Evolutionary conservation across 2,329 filamentous ascomycete species (phyloP).

Genomic region (Pseudodiploospora longispora): DNA sequence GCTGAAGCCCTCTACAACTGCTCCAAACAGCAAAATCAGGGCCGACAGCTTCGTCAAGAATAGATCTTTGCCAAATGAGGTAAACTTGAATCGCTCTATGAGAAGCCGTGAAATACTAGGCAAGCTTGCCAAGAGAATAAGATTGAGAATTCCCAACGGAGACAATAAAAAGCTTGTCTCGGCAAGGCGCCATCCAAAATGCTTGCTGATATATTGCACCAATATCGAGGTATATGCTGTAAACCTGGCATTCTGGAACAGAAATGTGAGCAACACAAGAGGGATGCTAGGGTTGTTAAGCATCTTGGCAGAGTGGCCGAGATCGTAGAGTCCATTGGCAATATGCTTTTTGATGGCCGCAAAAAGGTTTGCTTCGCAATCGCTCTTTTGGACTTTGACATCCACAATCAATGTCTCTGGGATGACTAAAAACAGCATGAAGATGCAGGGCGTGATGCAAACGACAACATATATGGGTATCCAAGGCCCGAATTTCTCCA

Average conservation of each 20-base stretch:
- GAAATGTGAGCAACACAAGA: conserved; percentile 30
- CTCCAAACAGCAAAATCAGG: conserved; percentile 21
- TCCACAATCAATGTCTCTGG: conserved; percentile 29
- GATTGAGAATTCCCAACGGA: conserved; percentile 30
- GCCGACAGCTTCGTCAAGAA: conserved; percentile 27
- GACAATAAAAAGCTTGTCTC: conserved; percentile 34
- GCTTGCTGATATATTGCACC: conserved; percentile 35
- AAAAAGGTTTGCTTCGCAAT: conserved; percentile 4
- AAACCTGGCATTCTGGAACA: conserved; percentile 29
- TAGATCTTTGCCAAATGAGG: conserved; percentile 29
- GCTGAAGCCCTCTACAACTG: conserved; percentile 27
- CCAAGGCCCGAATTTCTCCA: conserved; percentile 32
- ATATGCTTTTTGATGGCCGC: conserved; percentile 20
- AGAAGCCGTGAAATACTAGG: conserved; percentile 27
- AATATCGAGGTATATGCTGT: conserved; percentile 27
- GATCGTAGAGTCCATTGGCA: conserved; percentile 21
- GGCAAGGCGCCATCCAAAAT: conserved; percentile 35
- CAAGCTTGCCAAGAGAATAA: conserved; percentile 27
- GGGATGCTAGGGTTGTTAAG: conserved; percentile 27
- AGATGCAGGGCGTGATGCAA: conserved; percentile 21
- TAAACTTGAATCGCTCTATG: conserved; percentile 23
- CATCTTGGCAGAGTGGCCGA: conserved; percentile 25
- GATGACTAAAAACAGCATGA: conserved; percentile 25
- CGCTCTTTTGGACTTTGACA: conserved; percentile 12
- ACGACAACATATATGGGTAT: conserved; percentile 29